Percentiles rank a stretch among this genome's conserved stretches.
Evolutionary conservation across 371 early-diverging fungal species (phyloP).

Genomic region (Mucor mucedo): DNA sequence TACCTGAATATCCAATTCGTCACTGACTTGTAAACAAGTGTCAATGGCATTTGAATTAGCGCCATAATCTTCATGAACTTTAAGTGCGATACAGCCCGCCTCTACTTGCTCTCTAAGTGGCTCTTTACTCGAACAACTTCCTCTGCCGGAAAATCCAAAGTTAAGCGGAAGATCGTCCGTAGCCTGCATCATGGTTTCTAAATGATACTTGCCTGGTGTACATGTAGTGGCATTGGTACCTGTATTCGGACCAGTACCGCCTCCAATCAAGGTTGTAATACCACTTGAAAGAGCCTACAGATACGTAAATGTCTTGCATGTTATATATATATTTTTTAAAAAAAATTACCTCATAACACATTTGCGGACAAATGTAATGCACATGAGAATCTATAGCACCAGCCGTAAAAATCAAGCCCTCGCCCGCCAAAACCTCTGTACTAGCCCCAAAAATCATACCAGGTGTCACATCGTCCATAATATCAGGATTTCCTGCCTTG

Average conservation of each 20-base stretch:
- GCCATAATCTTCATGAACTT: conserved; percentile 96
- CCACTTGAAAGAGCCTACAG: conserved; percentile 79
- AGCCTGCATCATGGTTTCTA: conserved; percentile 86
- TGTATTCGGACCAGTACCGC: conserved; percentile 95
- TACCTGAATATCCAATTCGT: conserved; percentile 84
- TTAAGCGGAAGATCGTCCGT: conserved; percentile 89
- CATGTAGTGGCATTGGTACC: conserved; percentile 95
- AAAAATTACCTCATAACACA: conserved; percentile 69
- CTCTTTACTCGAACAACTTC: conserved; percentile 71
- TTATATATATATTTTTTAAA: too few species aligned
- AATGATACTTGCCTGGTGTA: conserved; percentile 81
- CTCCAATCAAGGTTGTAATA: conserved; percentile 90
- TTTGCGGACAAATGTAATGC: conserved; percentile 92
- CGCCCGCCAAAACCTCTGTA: conserved; percentile 91
- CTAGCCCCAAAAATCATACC: conserved; percentile 87
- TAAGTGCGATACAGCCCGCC: conserved; percentile 91
- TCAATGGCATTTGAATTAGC: conserved; percentile 94
- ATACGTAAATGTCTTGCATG: background rate
- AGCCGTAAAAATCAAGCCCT: conserved; percentile 90
- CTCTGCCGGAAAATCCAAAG: conserved; percentile 94
- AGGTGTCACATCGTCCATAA: conserved; percentile 90
- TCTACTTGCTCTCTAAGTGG: conserved; percentile 82
- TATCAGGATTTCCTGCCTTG: conserved; percentile 96
- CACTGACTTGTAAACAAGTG: conserved; percentile 82
- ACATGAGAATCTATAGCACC: conserved; percentile 92